A percentile compares a stretch with the other conserved stretches of the same genome.
phyloP scores from a whole-genome alignment of 1,284 basidiomycete genomes.

The Pseudozyma tsukubaensis region DNA sequence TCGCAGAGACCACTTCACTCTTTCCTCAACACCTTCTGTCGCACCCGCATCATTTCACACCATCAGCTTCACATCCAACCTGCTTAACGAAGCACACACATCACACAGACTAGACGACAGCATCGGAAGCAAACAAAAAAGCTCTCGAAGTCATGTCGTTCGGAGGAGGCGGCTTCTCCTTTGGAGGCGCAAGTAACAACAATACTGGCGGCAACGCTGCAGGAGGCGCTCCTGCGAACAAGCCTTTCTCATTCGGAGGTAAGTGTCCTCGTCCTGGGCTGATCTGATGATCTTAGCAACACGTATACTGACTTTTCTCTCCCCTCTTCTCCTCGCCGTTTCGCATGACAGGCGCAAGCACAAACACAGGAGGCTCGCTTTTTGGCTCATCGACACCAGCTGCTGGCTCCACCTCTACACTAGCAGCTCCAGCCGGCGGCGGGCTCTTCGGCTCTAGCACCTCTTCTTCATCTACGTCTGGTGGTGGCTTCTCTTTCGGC shows the following conservation, averaged over 20 bases:
- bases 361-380: slow-evolving; percentile 28
- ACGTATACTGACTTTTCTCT: neutral
- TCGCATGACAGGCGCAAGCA: slow-evolving; percentile 19
- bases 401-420: slow-evolving; percentile 7
- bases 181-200: slow-evolving; percentile 35
- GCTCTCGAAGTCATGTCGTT: slow-evolving; percentile 58
- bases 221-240: slow-evolving; percentile 23
- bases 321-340: no score
- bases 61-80: neutral
- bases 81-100: neutral
- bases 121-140: neutral
- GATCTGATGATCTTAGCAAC: neutral
- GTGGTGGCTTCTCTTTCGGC: slow-evolving; percentile 48
- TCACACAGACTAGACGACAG: neutral
- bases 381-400: slow-evolving; percentile 32
- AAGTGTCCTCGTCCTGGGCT: slow-evolving; percentile 2
- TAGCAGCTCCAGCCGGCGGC: slow-evolving; percentile 13
- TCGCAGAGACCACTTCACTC: slow-evolving; percentile 19
- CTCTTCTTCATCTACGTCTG: slow-evolving; percentile 10
- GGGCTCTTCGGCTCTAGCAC: slow-evolving; percentile 34
- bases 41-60: neutral
- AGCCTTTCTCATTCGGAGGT: slow-evolving; percentile 52
- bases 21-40: no score
- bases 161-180: slow-evolving; percentile 53
- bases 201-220: slow-evolving; percentile 27